A percentile compares a stretch with the other conserved stretches of the same genome.
These are phyloP conservation scores for Lichtheimia corymbifera DNA, from an alignment of 371 early-diverging fungal species.

Conservation along the genomic window DNA sequence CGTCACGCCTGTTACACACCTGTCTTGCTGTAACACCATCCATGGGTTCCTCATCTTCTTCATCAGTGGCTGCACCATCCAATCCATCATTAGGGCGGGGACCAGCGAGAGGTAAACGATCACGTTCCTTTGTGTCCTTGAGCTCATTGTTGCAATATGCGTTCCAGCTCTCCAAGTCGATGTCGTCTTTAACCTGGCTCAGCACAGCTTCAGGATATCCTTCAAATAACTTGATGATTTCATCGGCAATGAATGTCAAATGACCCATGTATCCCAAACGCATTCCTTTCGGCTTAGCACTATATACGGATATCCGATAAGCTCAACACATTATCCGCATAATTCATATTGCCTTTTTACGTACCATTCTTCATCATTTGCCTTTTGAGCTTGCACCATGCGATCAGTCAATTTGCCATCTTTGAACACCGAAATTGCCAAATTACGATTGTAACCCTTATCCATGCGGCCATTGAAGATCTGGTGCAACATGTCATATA, in stretches of 20 bases:
- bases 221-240: conserved; percentile 86
- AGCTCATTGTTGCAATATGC: conserved; percentile 78
- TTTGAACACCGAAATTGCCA: conserved; percentile 78
- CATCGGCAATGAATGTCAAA: conserved; percentile 93
- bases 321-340: neutral
- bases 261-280: conserved; percentile 97
- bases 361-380: conserved; percentile 44
- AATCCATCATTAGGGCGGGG: conserved; percentile 63
- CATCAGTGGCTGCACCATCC: conserved; percentile 18
- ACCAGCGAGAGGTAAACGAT: conserved; percentile 88
- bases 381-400: conserved; percentile 41
- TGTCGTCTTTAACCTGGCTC: conserved; percentile 53
- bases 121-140: conserved; percentile 85
- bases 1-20: conserved; percentile 7
- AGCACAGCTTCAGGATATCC: conserved; percentile 60
- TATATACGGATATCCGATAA: conserved; percentile 14
- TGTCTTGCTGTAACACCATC: conserved; percentile 20
- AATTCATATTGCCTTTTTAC: neutral
- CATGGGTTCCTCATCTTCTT: conserved; percentile 29
- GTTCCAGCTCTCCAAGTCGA: conserved; percentile 84
- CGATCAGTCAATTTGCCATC: conserved; percentile 63
- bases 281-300: conserved; percentile 80
- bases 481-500: conserved; percentile 96
- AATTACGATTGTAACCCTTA: conserved; percentile 61
- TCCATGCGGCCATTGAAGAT: conserved; percentile 84